These are phyloP conservation scores for Phanerochaete sordida DNA, from an alignment of 768 basidiomycete species.

Conservation along the genomic window DNA sequence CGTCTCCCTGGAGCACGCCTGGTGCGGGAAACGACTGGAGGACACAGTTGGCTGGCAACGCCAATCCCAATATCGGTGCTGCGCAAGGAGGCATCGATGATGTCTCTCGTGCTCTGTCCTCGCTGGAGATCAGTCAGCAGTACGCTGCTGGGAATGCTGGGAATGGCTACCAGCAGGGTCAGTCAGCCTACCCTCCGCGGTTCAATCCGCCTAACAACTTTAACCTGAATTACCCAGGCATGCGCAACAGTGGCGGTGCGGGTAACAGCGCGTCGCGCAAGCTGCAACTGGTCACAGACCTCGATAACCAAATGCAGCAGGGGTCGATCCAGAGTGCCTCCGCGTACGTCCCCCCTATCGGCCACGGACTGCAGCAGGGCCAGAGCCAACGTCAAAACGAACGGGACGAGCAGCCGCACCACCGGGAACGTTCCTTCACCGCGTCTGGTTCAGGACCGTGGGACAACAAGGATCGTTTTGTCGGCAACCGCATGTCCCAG, in stretches of 20 bases:
- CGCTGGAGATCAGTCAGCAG: conserved; percentile 54
- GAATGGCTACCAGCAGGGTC: conserved; percentile 35
- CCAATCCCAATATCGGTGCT: conserved; percentile 23
- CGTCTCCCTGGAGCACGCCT: conserved; percentile 62
- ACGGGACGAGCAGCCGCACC: conserved; percentile 20
- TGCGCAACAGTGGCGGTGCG: conserved; percentile 38
- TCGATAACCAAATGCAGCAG: conserved; percentile 59
- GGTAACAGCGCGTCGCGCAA: conserved; percentile 39
- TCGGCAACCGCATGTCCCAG: conserved; percentile 59
- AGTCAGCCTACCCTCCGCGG: conserved; percentile 63
- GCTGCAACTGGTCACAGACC: conserved; percentile 57
- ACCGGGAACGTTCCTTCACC: conserved; percentile 33
- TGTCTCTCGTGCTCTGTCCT: conserved; percentile 68
- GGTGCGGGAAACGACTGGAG: conserved; percentile 56
- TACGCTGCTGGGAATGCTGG: conserved; percentile 25
- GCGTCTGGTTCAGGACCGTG: conserved; percentile 42
- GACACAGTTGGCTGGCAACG: conserved; percentile 30
- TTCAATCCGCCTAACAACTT: conserved; percentile 56
- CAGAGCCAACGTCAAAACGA: conserved; percentile 25
- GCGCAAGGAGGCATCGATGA: conserved; percentile 55
- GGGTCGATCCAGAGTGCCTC: conserved; percentile 47
- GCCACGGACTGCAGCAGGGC: conserved; percentile 36
- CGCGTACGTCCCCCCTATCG: conserved; percentile 41
- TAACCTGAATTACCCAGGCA: conserved; percentile 40
- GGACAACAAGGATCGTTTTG: conserved; percentile 64